phyloP scores from a whole-genome alignment of 148 eudicot species.

The Amaranthus hypochondriacus region DNA sequence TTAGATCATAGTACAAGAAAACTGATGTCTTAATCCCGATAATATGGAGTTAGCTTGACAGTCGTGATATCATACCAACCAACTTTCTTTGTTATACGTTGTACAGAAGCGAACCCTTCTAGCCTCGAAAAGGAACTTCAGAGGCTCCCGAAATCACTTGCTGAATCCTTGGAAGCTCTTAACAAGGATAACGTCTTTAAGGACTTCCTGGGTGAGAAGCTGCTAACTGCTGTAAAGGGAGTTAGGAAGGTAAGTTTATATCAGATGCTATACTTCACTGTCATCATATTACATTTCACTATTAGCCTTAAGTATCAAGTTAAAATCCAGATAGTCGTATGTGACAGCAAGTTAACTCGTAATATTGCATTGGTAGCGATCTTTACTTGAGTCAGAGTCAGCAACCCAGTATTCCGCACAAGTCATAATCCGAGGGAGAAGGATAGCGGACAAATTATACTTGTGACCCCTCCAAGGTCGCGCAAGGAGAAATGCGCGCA shows the following conservation, averaged over 20 bases:
- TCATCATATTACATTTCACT: not conserved
- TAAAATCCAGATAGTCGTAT: not conserved
- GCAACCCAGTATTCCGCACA: no score
- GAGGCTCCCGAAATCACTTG: constrained; percentile 66
- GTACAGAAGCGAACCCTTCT: constrained; percentile 66
- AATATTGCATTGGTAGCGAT: no score
- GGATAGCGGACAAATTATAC: no score
- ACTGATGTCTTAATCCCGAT: no score
- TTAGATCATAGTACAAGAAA: not conserved
- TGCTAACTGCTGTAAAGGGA: constrained; percentile 61
- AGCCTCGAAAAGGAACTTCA: constrained; percentile 43
- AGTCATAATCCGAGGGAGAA: no score
- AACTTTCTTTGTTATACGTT: not conserved
- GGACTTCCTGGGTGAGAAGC: constrained; percentile 60
- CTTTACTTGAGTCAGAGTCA: no score
- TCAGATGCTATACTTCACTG: not conserved
- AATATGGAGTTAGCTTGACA: no score
- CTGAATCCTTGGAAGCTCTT: constrained; percentile 75
- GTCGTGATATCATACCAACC: not conserved
- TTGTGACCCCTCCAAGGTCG: no score
- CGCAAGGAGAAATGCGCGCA: not conserved
- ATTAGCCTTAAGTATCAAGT: not conserved
- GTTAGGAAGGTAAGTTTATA: constrained; percentile 57
- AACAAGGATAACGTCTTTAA: constrained; percentile 47
- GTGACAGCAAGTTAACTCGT: not conserved